Percentiles rank a stretch among this genome's conserved stretches.
phyloP scores from a whole-genome alignment of 371 early-diverging fungal species.

The Mortierella sp. region DNA sequence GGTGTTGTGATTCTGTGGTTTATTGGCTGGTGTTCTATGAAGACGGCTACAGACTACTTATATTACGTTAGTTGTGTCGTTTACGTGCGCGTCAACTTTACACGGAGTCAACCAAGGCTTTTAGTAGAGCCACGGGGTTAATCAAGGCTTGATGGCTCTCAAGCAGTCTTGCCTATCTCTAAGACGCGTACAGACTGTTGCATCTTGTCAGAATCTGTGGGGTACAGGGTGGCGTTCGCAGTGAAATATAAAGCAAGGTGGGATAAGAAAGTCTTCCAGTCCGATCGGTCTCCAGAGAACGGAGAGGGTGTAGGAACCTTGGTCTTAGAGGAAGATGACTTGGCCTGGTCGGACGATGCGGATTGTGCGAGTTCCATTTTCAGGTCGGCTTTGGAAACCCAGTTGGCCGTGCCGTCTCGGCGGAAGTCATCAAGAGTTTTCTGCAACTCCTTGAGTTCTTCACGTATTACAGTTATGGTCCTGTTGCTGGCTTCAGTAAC shows the following conservation, averaged over 20 bases:
- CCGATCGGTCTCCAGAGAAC: slow-evolving; percentile 11
- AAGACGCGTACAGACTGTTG: no score
- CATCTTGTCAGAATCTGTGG: slow-evolving; percentile 5
- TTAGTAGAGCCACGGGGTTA: no score
- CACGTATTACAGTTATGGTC: no score
- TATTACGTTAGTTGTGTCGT: no score
- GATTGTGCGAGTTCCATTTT: neutral
- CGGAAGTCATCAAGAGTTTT: neutral
- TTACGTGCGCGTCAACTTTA: no score
- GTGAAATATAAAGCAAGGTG: slow-evolving; percentile 6
- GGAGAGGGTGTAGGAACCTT: neutral
- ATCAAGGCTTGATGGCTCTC: no score
- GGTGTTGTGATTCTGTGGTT: no score
- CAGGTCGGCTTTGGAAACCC: neutral
- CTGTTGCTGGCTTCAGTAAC: neutral
- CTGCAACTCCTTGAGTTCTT: no score
- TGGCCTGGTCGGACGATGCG: neutral
- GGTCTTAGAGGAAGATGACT: neutral
- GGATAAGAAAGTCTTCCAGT: slow-evolving; percentile 5
- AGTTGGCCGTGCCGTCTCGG: neutral
- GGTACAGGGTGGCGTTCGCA: neutral
- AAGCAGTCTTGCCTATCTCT: no score
- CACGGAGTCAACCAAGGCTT: no score
- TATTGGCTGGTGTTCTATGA: no score
- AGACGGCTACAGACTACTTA: no score